phyloP scores from a whole-genome alignment of 2,329 filamentous ascomycete genomes.

The Trichophyton mentagrophytes region DNA sequence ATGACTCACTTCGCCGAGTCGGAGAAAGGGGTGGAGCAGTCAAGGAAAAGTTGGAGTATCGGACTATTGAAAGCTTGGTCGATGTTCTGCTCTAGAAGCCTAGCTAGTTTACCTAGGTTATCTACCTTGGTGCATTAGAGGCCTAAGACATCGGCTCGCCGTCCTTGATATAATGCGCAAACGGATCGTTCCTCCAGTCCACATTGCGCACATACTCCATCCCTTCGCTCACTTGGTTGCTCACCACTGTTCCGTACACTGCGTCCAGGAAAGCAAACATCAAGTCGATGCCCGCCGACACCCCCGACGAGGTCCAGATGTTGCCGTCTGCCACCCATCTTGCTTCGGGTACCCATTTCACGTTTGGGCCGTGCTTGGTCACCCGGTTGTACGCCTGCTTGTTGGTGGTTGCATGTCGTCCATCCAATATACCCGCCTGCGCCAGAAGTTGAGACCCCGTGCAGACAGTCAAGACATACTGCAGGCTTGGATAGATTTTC shows the following conservation, averaged over 20 bases:
- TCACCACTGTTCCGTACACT: slow-evolving; percentile 42
- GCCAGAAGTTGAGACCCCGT: slow-evolving; percentile 51
- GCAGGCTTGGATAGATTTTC: slow-evolving; percentile 34
- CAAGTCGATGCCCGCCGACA: slow-evolving; percentile 51
- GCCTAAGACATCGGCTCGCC: neutral
- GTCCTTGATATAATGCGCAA: slow-evolving; percentile 22
- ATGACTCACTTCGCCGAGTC: neutral
- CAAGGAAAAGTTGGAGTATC: neutral
- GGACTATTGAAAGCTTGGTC: neutral
- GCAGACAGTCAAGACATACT: slow-evolving; percentile 52
- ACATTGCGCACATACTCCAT: slow-evolving; percentile 49
- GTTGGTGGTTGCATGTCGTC: slow-evolving; percentile 52
- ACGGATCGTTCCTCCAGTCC: slow-evolving; percentile 44
- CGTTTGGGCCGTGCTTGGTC: slow-evolving; percentile 36
- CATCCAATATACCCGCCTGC: slow-evolving; percentile 47
- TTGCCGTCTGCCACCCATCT: slow-evolving; percentile 55
- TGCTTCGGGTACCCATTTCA: slow-evolving; percentile 49
- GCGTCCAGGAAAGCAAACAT: slow-evolving; percentile 45
- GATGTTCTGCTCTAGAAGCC: neutral
- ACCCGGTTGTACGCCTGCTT: slow-evolving; percentile 45
- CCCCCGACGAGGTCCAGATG: slow-evolving; percentile 52
- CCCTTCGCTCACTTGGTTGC: slow-evolving; percentile 35
- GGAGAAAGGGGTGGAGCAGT: neutral
- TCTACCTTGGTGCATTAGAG: too few species aligned
- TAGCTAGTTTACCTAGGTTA: too few species aligned